Base-by-base conservation (phyloP, 805 yeast species). In the Kuraishia floccosa region DNA sequence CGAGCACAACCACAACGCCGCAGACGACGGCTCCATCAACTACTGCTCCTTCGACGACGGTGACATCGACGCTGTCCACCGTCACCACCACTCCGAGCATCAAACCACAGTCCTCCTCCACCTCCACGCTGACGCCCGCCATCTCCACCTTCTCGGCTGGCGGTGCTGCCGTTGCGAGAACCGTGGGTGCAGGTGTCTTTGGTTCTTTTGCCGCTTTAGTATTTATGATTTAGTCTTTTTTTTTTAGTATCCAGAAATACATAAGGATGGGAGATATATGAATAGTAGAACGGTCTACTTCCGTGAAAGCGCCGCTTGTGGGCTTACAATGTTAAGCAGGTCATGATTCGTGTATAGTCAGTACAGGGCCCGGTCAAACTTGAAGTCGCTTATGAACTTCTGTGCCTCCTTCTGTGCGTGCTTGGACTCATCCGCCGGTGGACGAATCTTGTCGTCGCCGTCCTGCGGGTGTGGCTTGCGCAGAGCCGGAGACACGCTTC, bases 51-150 rank as follows among this genome's bases (percentile, higher is more conserved):
- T n/a, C n/a, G n/a, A n/a, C 30, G 30, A 25, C 24, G 14, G 24
- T 17, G 4, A 27, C 28, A 5, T 21, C 47, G 23, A 42, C 43
- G 20, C 30, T 43, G 13, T 35, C 46, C 20, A 46, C 54, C 22
- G 35, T 43, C 26, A 42, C 48, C 25, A 40, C 48, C 7, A 41
- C 18, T 14, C 13, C 29, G 25, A 26, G 14, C 11, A 27, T 11
- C 4, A 27, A 24, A n/a, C 8, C 19, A 6, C 13, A 23, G 19
- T 6, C 28, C 16, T 14, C 24, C 8, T 14, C 25, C 10, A 10
- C 29, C 19, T 17, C 28, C 7, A 25, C 28, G 6, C 26, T 23
- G 17, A 17, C 26, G 8, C 12, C 21, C n/a, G 19, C 26, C 6
- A 30, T 31, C 8, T 16, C 21, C 8, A 22, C 37, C 8, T 19